Conservation (phyloP, 73 alveolate genomes). For the Stentor roeselii region DNA sequence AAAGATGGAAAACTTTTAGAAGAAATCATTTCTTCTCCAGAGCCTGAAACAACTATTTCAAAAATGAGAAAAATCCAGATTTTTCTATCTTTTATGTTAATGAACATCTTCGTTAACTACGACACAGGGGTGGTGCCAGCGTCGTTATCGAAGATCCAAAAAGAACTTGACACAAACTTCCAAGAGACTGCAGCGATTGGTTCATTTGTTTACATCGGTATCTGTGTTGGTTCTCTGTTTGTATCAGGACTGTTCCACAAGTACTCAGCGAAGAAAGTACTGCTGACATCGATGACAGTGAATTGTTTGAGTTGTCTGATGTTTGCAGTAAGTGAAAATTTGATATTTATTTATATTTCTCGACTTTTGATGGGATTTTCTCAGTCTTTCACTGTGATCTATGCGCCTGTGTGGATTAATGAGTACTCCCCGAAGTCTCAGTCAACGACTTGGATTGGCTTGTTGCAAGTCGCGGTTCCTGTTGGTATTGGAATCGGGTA, state of each 20-base stretch:
- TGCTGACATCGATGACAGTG: neutral
- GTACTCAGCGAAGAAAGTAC: neutral
- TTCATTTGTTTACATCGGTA: neutral
- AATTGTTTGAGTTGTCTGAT: neutral
- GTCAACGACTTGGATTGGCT: constrained; percentile 15
- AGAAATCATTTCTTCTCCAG: too few relatives aligned
- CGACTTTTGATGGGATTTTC: constrained; percentile 78
- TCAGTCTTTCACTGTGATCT: constrained; percentile 79
- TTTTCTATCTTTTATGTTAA: too few relatives aligned
- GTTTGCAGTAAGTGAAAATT: neutral
- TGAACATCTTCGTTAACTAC: too few relatives aligned
- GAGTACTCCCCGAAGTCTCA: constrained; percentile 72
- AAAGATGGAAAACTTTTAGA: too few relatives aligned
- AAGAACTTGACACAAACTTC: too few relatives aligned
- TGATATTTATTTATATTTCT: neutral
- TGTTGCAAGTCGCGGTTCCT: neutral
- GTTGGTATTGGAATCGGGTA: neutral
- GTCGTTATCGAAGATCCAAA: neutral
- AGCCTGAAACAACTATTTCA: too few relatives aligned
- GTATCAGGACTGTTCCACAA: neutral
- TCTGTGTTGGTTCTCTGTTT: neutral
- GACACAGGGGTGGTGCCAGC: neutral
- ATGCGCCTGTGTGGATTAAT: constrained; percentile 93
- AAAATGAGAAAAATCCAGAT: too few relatives aligned
- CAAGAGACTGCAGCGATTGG: neutral